These are phyloP conservation scores for Neonectria hederae DNA, from an alignment of 2,329 filamentous ascomycete species.

Conservation along the genomic window DNA sequence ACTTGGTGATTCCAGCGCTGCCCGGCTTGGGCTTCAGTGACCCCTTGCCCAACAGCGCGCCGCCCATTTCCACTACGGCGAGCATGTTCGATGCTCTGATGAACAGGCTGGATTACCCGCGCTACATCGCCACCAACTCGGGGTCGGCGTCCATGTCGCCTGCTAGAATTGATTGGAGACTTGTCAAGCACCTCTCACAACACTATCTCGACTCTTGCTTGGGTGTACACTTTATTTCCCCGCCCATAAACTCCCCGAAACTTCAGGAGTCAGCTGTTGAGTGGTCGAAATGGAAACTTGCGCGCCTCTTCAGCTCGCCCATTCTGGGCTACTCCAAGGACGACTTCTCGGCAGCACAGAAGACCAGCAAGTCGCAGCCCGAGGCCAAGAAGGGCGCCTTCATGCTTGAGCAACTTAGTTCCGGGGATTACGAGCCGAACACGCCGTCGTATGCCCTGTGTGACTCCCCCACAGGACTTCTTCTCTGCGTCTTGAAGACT, in stretches of 20 bases:
- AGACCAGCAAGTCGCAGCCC: constrained; percentile 26
- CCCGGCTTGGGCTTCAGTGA: constrained; percentile 76
- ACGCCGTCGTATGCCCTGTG: constrained; percentile 68
- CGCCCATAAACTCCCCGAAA: constrained; percentile 61
- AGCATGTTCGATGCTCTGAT: constrained; percentile 68
- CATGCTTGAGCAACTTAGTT: constrained; percentile 44
- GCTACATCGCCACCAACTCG: constrained; percentile 66
- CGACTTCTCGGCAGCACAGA: constrained; percentile 58
- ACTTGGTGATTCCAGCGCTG: constrained; percentile 72
- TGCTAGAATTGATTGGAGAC: constrained; percentile 61
- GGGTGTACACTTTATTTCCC: constrained; percentile 69
- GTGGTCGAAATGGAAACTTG: constrained; percentile 66
- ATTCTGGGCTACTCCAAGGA: constrained; percentile 65
- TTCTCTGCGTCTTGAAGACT: constrained; percentile 63
- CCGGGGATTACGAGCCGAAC: constrained; percentile 57
- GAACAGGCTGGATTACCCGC: constrained; percentile 65
- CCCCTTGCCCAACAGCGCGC: constrained; percentile 59
- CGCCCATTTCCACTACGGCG: constrained; percentile 63
- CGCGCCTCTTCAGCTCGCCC: constrained; percentile 57
- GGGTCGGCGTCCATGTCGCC: constrained; percentile 58
- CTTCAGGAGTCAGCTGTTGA: constrained; percentile 53
- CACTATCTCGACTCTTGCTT: constrained; percentile 61
- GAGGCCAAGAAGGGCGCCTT: constrained; percentile 24
- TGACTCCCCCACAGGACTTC: constrained; percentile 67
- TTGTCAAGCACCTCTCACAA: constrained; percentile 59